Base-by-base conservation (phyloP, 2,329 filamentous ascomycete genomes). In the Fusarium decemcellulare region DNA sequence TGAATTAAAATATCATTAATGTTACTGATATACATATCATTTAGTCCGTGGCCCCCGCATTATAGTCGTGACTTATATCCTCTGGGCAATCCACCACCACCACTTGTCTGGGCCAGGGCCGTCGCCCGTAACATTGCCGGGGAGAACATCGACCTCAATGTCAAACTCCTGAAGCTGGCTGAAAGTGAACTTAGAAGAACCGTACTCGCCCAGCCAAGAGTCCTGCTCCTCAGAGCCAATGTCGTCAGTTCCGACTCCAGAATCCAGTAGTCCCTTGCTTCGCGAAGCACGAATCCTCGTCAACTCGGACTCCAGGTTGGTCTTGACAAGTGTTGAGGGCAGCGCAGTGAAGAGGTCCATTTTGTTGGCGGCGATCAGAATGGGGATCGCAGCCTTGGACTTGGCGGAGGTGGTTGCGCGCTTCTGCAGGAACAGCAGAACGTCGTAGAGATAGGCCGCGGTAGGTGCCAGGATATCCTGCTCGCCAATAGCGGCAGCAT, bases 321-420 rank as follows among this genome's bases (percentile, higher is more conserved):
- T 86, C 79, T 89, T 91, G 63, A 98, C 93, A 34, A 97, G 84
- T 7, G 88, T 86, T 0, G 93, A 88, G 0, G 96, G 96, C 54
- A 98, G 83, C 8, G 95, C 94, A 0, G 96, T 98, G 78, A 99
- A 99, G 1, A 99, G 86, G 79, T 99, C 96, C 77, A 94, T 88
- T 86, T 99, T 99, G 81, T 98, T 99, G 57, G 94, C 95, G 2
- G 94, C 95, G 36, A 99, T 84, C 37, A 99, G 86, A 8, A 99
- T 86, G 0, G 93, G 90, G 9, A 96, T 86, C 47, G 86, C 69
- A 2, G 63, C 67, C 73, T 77, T 80, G 44, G 75, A 68, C 69
- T 77, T 80, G 59, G 72, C 67, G 51, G 74, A 78, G 34, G 73
- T 72, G 32, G 88, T 87, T 51, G 90, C 87, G 48, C 91, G 87